Evolutionary conservation across 768 basidiomycete genomes (phyloP), one percentile per base, ranked within the genome.

Genomic region (Coprinopsis cinerea): DNA sequence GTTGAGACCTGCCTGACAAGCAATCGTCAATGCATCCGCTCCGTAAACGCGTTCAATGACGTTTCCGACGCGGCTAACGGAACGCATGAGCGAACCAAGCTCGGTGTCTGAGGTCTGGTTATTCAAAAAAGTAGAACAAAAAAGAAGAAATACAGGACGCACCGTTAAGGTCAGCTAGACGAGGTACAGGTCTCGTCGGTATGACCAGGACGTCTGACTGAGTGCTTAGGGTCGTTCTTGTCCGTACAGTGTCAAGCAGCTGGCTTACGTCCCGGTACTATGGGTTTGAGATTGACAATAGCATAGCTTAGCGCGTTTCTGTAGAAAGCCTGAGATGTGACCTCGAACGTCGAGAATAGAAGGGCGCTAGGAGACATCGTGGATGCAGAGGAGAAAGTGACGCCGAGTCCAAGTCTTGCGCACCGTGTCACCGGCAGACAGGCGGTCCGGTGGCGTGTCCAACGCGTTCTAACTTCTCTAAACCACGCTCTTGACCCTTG

Each of bases 241-340:
- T 7, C 9, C 30, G 7, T n/a, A 7, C 30, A 7, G 30, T 32
- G 7, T 32, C 9, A 32, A 7, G 30, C 9, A 32, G 9, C 25
- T 25, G 35, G 45, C 90, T 69, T 66, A 98, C 95, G 93, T 42
- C 93, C 93, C 34, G 92, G 92, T 7, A 94, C 82, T 56, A 96
- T 83, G 1, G 94, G 95, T 59, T 92, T 96, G 53, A 96, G 79
- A 63, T 98, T 98, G 40, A 97, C 94, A 54, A 96, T 85, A 1
- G 89, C 95, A 64, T 78, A 88, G 0, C 87, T 81, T 11, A 87
- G 73, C 1, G 79, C 57, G 2, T 81, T 76, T 22, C 80, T 76
- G 59, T 86, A 84, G 65, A 94, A 91, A 0, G 73, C 79, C 61
- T 91, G 88, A 35, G 75, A 74, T 4, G 85, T 81, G 9, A 91